Conservation (phyloP, 1,139 yeast genomes). For the Diutina neorugosa region DNA sequence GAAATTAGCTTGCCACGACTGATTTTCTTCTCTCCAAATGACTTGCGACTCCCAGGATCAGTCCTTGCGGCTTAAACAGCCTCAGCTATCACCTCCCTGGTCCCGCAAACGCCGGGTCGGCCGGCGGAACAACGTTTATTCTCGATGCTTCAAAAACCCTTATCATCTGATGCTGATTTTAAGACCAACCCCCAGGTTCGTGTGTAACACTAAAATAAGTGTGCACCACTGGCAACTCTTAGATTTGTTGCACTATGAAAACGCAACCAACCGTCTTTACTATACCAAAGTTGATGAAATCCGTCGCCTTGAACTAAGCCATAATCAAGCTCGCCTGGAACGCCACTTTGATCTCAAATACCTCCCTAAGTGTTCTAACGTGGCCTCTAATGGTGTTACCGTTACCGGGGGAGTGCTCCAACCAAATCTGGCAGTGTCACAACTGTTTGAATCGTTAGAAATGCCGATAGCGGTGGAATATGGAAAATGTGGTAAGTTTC, state of each 20-base stretch:
- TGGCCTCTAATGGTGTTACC: not conserved
- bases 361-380: not conserved
- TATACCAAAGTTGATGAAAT: constrained; percentile 24
- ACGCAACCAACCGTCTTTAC: constrained; percentile 17
- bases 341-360: constrained; percentile 1
- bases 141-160: constrained; percentile 2
- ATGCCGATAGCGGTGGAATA: constrained; percentile 10
- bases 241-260: constrained; percentile 48
- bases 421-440: constrained; percentile 19
- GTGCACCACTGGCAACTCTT: constrained; percentile 76
- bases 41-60: not conserved
- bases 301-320: constrained; percentile 15
- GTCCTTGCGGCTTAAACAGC: not conserved
- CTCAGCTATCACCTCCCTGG: not conserved
- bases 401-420: not conserved
- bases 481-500: constrained; percentile 6
- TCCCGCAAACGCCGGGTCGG: constrained; percentile 1
- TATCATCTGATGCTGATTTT: not conserved
- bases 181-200: not conserved
- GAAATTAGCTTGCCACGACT: not conserved
- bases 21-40: not conserved
- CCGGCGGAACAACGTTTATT: not conserved
- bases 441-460: constrained; percentile 47
- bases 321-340: constrained; percentile 6
- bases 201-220: not conserved